Evolutionary conservation across 2,329 filamentous ascomycete species (phyloP).

Genomic region (Fusarium sp.): DNA sequence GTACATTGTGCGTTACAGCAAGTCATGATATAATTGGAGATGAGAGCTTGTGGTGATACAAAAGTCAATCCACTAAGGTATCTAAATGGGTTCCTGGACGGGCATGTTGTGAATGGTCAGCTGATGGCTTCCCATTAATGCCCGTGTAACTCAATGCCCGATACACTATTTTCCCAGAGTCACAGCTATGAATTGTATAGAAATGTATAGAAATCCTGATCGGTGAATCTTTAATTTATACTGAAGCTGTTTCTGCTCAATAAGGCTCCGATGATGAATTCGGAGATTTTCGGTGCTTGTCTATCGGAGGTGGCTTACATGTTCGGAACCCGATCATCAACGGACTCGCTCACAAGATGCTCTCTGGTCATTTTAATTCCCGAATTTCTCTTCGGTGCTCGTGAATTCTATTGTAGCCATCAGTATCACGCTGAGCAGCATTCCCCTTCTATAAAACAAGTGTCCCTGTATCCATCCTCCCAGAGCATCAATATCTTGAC

Average conservation of each 20-base stretch:
- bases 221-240: background rate
- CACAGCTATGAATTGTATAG: background rate
- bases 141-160: background rate
- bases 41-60: background rate
- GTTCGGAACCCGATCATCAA: slow-evolving; percentile 26
- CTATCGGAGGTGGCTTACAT: slow-evolving; percentile 5
- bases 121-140: background rate
- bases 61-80: background rate
- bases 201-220: background rate
- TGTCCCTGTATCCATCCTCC: background rate
- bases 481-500: background rate
- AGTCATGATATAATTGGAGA: background rate
- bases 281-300: background rate
- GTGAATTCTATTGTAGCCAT: background rate
- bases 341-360: background rate
- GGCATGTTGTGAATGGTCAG: background rate
- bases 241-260: background rate
- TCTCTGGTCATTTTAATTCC: background rate
- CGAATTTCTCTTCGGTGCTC: background rate
- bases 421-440: rapidly evolving
- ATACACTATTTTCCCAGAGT: background rate
- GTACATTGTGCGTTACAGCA: background rate
- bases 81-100: background rate
- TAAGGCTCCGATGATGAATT: background rate
- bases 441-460: background rate